A percentile compares a stretch with the other conserved stretches of the same genome.
These are phyloP conservation scores for Ustilago tritici DNA, from an alignment of 1,284 basidiomycete species.

Conservation along the genomic window DNA sequence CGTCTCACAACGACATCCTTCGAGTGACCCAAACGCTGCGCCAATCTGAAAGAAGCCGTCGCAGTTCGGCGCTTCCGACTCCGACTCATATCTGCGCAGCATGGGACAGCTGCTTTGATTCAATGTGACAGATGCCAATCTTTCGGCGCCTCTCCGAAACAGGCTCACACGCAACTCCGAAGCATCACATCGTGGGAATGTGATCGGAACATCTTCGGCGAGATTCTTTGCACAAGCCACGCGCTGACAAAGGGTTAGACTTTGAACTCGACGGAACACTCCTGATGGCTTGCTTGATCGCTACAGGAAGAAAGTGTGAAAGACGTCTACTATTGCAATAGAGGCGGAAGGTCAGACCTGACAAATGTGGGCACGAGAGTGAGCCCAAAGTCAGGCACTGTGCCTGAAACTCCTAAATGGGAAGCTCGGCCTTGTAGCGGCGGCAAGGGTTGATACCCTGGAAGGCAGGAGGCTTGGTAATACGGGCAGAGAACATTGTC, in stretches of 20 bases:
- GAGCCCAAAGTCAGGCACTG: background rate
- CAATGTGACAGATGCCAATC: background rate
- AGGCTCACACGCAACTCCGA: background rate
- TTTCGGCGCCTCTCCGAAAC: background rate
- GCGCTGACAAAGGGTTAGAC: background rate
- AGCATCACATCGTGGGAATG: background rate
- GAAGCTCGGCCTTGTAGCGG: background rate
- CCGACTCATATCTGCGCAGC: background rate
- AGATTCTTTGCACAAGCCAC: slow-evolving; percentile 1
- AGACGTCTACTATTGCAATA: background rate
- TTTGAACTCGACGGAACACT: background rate
- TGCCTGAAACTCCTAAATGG: background rate
- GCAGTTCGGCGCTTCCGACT: too few relatives aligned
- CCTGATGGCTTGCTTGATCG: background rate
- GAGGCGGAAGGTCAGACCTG: background rate
- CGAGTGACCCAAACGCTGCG: too few relatives aligned
- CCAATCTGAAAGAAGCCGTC: too few relatives aligned
- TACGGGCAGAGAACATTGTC: background rate
- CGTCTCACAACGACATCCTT: too few relatives aligned
- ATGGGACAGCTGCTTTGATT: too few relatives aligned
- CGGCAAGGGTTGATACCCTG: slow-evolving; percentile 6
- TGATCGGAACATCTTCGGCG: background rate
- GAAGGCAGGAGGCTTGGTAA: background rate
- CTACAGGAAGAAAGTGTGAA: background rate
- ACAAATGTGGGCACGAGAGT: too few relatives aligned